Evolutionary conservation across 371 early-diverging fungal species (phyloP).

Genomic region (Saksenaea vasiformis): DNA sequence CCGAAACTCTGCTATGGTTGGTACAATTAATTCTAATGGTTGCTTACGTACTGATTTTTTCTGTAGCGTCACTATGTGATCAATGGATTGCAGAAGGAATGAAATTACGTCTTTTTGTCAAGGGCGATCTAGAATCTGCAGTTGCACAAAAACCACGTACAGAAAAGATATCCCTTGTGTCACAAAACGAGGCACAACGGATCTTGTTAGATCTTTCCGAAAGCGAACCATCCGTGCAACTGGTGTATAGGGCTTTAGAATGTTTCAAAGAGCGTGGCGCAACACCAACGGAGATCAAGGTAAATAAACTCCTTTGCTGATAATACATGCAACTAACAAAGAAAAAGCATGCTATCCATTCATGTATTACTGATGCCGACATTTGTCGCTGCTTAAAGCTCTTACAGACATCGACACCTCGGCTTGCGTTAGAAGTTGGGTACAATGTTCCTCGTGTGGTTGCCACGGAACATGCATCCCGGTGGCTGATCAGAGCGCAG

Average conservation of each 20-base stretch:
- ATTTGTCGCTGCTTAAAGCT: background rate
- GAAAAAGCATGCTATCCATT: background rate
- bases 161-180: background rate
- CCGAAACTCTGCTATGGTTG: conserved; percentile 1
- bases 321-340: background rate
- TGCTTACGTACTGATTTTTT: background rate
- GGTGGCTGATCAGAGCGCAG: background rate
- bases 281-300: background rate
- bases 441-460: background rate
- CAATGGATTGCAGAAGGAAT: background rate
- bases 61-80: background rate
- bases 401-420: background rate
- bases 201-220: background rate
- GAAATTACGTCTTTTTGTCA: background rate
- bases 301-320: background rate
- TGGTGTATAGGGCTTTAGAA: background rate
- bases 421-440: background rate
- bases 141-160: background rate
- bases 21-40: background rate
- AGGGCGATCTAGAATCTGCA: background rate
- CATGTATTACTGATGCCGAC: background rate
- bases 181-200: background rate
- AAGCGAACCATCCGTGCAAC: background rate
- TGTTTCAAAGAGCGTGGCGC: background rate
- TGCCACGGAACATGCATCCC: background rate